Base-by-base conservation (phyloP, 768 basidiomycete species). In the Agrocybe praecox region DNA sequence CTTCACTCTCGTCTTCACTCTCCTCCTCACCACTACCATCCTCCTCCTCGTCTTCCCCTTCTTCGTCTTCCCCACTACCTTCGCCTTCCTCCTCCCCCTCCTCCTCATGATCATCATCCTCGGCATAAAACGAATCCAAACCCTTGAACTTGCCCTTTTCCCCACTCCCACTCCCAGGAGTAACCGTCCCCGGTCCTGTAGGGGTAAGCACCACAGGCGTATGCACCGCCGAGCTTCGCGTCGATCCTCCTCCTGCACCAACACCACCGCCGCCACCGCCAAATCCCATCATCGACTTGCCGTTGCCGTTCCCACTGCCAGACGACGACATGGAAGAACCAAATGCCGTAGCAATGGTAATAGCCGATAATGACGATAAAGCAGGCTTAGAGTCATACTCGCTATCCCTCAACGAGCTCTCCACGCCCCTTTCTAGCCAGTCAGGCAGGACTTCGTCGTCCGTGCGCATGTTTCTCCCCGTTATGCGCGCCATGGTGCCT, bases 401-500 rank as follows among this genome's bases (percentile, higher is more conserved):
- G 18, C 74, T 77, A 58, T 94, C 89, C 56, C 96, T 82, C 54
- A 98, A 72, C 0, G 82, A 77, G 1, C 90, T 74, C 61, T 94
- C 92, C 6, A 92, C 92, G 0, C 94, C 94, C 53, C 84, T 79
- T 69, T 96, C 93, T 6, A 90, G 78, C 96, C 96, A 97, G 63
- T 93, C 92, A 0, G 93, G 92, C 57, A 76, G 4, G 5, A 29
- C 26, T 29, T 29, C 49, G 29, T 69, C 75, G 55, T 87, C 84
- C 44, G 77, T 73, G 5, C 72, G 75, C 68, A 86, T 76, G 11
- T 76, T 72, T 66, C 79, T 84, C 1, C 84, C 83, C 2, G 81
- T 83, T 36, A 92, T 76, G 17, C 85, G 72, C 11, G 81, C 82
- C 57, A 92, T 72, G 2, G 91, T 86, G 21, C 92, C 94, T 24